Conservation (phyloP, 140 eudicot species). For the Cichorium intybus region DNA sequence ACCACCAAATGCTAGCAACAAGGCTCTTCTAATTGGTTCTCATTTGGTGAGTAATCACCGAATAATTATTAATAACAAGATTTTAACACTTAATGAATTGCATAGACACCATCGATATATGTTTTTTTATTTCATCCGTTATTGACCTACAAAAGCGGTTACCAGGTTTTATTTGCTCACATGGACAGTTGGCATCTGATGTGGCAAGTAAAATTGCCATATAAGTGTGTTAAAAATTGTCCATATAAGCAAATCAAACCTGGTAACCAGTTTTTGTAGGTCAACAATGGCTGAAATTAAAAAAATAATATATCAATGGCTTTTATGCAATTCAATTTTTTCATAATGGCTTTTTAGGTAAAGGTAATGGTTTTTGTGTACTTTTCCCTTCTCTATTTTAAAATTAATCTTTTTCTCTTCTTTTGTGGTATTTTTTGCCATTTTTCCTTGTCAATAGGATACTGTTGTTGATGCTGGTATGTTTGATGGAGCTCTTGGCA, state of each 20-base stretch:
- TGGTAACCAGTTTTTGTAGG: too few species aligned
- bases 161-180: background rate
- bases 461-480: constrained; percentile 97
- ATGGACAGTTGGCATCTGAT: background rate
- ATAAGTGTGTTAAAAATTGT: background rate
- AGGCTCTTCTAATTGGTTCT: constrained; percentile 86
- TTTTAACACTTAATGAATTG: background rate
- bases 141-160: background rate
- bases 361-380: too few species aligned
- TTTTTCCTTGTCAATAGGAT: constrained; percentile 47
- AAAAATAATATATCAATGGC: too few species aligned
- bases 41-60: constrained; percentile 58
- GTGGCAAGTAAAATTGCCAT: too few species aligned
- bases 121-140: background rate
- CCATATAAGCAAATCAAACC: too few species aligned
- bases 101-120: too few species aligned
- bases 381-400: too few species aligned
- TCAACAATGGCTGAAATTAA: too few species aligned
- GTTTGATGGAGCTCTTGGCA: constrained; percentile 93
- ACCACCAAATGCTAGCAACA: constrained; percentile 53
- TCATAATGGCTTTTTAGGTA: too few species aligned
- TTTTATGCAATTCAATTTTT: too few species aligned
- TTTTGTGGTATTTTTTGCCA: background rate
- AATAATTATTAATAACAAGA: background rate
- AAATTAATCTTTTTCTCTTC: background rate